Evolutionary conservation across 176 grass and related monocot species (phyloP), one percentile per base, ranked within the genome.

Genomic region (Carex pumila): DNA sequence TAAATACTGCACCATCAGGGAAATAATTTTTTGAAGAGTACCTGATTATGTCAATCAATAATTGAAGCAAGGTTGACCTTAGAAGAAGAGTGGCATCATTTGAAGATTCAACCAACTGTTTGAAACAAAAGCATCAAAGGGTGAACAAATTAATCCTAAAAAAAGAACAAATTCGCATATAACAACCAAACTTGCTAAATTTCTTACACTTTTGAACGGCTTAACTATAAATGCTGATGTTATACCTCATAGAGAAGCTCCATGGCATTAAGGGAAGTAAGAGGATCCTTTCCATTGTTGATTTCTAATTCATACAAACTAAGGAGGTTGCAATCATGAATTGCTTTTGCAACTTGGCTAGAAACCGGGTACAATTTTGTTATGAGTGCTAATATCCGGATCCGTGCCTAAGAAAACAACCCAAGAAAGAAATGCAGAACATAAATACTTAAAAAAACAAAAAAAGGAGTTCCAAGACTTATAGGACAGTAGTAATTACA

Each of bases 161-260:
- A 56, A 71, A 50, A 0, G 32, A 41, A 54, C 3, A 30, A 19
- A 54, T 76, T 54, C 11, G 0, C 71, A 76, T 55, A 56, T 43
- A 30, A 56, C 13, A 77, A 31, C 50, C 73, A 32, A 77, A 77
- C 71, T 55, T 32, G 12, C 5, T 32, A 77, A 77, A 12, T 56
- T 31, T 34, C 34, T 15, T 56, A 56, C 25, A 54, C 0, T 32
- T 15, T 55, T 77, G 14, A 79, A 58, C 52, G 47, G 58, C 57
- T 60, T 39, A 41, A 61, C 43, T 31, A 63, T 34, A 1, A 62
- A 81, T 12, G 19, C 15, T 52, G 41, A 15, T 25, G 0, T 67
- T 70, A 63, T 89, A 98, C 95, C 95, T 98, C 92, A 78, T 93
- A 95, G 21, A 94, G 88, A 85, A 98, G 84, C 87, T 98, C 96